Conservation (phyloP, 2,329 filamentous ascomycete species). For the Aspergillus tamarii region DNA sequence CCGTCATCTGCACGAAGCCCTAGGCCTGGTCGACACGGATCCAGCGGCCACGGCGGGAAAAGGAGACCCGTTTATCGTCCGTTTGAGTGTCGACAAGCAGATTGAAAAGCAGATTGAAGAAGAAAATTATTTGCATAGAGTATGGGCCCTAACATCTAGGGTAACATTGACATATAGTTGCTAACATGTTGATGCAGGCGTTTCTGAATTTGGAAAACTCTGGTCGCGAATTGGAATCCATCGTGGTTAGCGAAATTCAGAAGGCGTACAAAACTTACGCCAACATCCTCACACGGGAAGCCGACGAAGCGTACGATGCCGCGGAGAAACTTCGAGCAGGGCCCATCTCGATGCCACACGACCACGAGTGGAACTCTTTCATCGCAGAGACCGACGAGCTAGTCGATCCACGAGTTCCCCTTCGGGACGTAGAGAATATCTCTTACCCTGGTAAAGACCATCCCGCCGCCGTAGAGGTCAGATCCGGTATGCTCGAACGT, state of each 20-base stretch:
- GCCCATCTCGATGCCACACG: constrained; percentile 90
- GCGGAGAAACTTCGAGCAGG: constrained; percentile 81
- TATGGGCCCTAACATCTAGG: constrained; percentile 47
- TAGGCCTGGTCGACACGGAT: constrained; percentile 80
- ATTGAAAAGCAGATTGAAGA: constrained; percentile 92
- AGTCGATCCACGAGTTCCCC: constrained; percentile 78
- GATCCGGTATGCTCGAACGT: constrained; percentile 87
- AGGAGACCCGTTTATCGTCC: constrained; percentile 87
- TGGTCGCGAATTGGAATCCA: constrained; percentile 90
- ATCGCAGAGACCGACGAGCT: constrained; percentile 81
- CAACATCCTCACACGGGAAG: constrained; percentile 87
- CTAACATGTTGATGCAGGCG: constrained; percentile 58
- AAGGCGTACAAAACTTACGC: constrained; percentile 96
- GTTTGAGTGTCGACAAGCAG: constrained; percentile 83
- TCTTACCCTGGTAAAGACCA: constrained; percentile 90
- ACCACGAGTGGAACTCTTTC: constrained; percentile 86
- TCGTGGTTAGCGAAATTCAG: constrained; percentile 95
- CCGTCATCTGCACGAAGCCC: constrained; percentile 75
- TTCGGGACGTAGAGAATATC: constrained; percentile 79
- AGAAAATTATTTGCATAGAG: constrained; percentile 94
- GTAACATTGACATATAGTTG: neutral
- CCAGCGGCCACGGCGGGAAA: constrained; percentile 76
- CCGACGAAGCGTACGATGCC: constrained; percentile 75
- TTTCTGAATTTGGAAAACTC: constrained; percentile 94
- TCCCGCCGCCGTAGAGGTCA: constrained; percentile 78